A percentile compares a stretch with the other conserved stretches of the same genome.
Conservation (phyloP, 495 filamentous ascomycete genomes). For the Aspergillus homomorphus region DNA sequence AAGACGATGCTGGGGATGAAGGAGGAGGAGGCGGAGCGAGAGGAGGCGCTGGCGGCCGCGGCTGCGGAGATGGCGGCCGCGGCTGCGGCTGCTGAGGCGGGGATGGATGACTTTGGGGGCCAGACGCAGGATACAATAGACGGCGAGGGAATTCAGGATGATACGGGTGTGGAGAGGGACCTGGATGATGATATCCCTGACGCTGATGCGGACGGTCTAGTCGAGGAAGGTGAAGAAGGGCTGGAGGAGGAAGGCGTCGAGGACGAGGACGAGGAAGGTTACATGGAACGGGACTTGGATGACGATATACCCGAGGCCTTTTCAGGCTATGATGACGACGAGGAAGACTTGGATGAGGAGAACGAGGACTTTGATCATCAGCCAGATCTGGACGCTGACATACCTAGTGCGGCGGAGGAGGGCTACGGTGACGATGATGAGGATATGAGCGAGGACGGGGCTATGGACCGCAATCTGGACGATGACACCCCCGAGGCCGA, state of each 20-base stretch:
- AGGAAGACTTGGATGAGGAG: conserved; percentile 32
- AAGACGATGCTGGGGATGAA: conserved; percentile 75
- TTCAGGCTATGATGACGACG: conserved; percentile 44
- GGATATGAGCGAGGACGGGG: conserved; percentile 24
- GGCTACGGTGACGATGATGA: conserved; percentile 31
- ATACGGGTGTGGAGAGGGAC: conserved; percentile 39
- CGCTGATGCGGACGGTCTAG: conserved; percentile 34
- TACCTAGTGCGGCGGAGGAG: conserved; percentile 33
- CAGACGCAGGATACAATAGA: conserved; percentile 14
- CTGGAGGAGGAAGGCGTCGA: conserved; percentile 36
- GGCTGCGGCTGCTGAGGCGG: conserved; percentile 52
- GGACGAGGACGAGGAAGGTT: conserved; percentile 43
- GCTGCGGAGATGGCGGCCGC: conserved; percentile 65
- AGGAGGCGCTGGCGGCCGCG: conserved; percentile 71
- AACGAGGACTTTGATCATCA: conserved; percentile 39
- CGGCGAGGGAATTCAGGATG: conserved; percentile 31
- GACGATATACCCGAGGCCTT: conserved; percentile 51
- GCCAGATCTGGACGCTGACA: conserved; percentile 43
- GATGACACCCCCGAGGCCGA: conserved; percentile 44
- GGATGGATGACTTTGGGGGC: conserved; percentile 23
- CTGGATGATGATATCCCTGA: conserved; percentile 16
- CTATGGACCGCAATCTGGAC: conserved; percentile 36
- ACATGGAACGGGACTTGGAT: conserved; percentile 48
- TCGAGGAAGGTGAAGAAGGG: conserved; percentile 43
- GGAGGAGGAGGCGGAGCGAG: conserved; percentile 75